Conservation (phyloP, 495 filamentous ascomycete genomes). For the Penicillium fimorum region DNA sequence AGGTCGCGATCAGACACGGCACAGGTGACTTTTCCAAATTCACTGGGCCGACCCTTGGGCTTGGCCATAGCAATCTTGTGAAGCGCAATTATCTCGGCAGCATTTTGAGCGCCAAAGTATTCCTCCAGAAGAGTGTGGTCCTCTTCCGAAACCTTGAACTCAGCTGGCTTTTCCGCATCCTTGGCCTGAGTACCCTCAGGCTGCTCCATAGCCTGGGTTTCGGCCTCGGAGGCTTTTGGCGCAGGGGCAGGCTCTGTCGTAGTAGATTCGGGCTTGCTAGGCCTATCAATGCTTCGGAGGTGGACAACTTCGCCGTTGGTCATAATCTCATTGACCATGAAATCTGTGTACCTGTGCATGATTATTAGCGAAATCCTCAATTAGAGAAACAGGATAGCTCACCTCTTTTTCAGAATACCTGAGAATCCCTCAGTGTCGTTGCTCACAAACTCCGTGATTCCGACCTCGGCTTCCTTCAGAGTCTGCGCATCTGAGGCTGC, state of each 20-base stretch:
- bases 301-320: constrained; percentile 78
- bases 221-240: constrained; percentile 2
- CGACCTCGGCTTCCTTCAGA: constrained; percentile 50
- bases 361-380: constrained; percentile 1
- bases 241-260: constrained; percentile 4
- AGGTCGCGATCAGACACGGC: constrained; percentile 55
- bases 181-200: constrained; percentile 10
- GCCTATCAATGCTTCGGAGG: constrained; percentile 51
- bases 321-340: constrained; percentile 88
- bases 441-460: constrained; percentile 57
- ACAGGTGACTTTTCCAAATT: constrained; percentile 43
- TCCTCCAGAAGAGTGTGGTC: constrained; percentile 45
- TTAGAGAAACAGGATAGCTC: constrained; percentile 2
- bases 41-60: constrained; percentile 40
- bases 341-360: constrained; percentile 78
- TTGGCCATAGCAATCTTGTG: constrained; percentile 45
- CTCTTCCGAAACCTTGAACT: constrained; percentile 44
- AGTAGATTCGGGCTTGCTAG: constrained; percentile 4
- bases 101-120: constrained; percentile 45
- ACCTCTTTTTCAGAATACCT: constrained; percentile 61
- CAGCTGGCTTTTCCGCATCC: constrained; percentile 11
- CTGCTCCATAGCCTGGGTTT: constrained; percentile 7
- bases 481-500: constrained; percentile 29
- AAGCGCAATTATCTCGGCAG: constrained; percentile 39
- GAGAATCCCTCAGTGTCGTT: constrained; percentile 48